Evolutionary conservation across 2,329 filamentous ascomycete species (phyloP), one percentile per base, ranked within the genome.

Genomic region (Ceratocystis lukuohia): DNA sequence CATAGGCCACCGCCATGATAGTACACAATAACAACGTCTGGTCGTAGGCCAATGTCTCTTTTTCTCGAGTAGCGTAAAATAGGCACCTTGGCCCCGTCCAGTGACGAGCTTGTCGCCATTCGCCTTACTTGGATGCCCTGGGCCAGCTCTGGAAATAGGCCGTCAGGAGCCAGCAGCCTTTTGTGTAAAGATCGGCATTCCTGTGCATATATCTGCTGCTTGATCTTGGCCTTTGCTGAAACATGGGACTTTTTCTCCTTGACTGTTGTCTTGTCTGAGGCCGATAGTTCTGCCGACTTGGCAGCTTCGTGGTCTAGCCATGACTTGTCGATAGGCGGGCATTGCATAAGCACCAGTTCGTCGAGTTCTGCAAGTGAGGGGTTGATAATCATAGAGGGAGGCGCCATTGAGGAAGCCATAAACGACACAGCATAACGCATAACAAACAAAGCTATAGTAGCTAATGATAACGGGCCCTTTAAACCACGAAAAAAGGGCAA

Each of bases 1-100:
- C 72, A 71, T 1, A 82, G 72, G 0, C 78, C 79, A 15, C 79
- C 79, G 8, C 80, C 80, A 69, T 81, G 80, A 69, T 77, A 78
- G 70, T 80, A 81, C 20, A 81, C 69, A 10, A 79, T 70, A 5
- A 76, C 68, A 3, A 72, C 68, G 5, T 73, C 70, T 0, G 71
- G 69, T 0, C 67, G 59, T 5, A 46, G 44, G 2, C 62, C 33
- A 10, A 68, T 64, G 33, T 69, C 69, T 2, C 68, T 62, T 6
- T 62, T 66, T 5, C 71, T 70, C 41, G 73, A 69, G 61, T 77
- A 75, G 44, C 71, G 71, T 46, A 78, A 64, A n/a, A 79, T 61
- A 0, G 77, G 76, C 37, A 79, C 76, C 10, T 68, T 68, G 48
- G 71, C 71, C 0, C 68, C 70, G 68, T 78, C 77, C 1, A 72